Evolutionary conservation across 2,329 filamentous ascomycete genomes (phyloP).

Genomic region (Alternaria arbusti): DNA sequence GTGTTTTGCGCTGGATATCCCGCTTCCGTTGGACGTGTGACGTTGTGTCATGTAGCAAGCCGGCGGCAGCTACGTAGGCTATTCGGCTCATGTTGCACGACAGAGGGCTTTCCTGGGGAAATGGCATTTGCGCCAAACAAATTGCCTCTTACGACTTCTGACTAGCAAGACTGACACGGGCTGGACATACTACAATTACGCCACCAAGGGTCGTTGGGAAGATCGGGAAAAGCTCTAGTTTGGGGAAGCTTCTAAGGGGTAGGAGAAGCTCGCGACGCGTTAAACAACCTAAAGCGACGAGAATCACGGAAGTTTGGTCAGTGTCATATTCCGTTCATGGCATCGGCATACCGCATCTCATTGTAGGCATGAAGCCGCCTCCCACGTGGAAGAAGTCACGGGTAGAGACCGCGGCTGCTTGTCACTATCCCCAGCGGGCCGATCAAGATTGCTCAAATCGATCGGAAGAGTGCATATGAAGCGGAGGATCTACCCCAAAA

Average conservation of each 20-base stretch:
- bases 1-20: constrained; percentile 3
- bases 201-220: not conserved
- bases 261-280: not conserved
- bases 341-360: constrained; percentile 22
- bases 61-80: constrained; percentile 11
- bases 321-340: constrained; percentile 18
- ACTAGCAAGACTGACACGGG: not conserved
- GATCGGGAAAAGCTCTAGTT: not conserved
- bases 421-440: constrained; percentile 1
- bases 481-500: not conserved
- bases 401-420: constrained; percentile 30
- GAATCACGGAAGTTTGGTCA: constrained; percentile 6
- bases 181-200: not conserved
- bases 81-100: constrained; percentile 13
- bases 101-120: not conserved
- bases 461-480: not conserved
- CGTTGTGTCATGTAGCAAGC: constrained; percentile 20
- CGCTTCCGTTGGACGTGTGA: constrained; percentile 18
- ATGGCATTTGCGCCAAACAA: not conserved
- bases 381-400: constrained; percentile 40
- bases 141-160: too few species aligned
- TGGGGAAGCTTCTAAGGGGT: not conserved
- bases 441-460: not conserved
- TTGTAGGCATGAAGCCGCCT: constrained; percentile 14
- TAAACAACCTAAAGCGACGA: not conserved